Evolutionary conservation across 1,284 basidiomycete genomes (phyloP), one percentile per base, ranked within the genome.

Genomic region (Ganoderma lucidum): DNA sequence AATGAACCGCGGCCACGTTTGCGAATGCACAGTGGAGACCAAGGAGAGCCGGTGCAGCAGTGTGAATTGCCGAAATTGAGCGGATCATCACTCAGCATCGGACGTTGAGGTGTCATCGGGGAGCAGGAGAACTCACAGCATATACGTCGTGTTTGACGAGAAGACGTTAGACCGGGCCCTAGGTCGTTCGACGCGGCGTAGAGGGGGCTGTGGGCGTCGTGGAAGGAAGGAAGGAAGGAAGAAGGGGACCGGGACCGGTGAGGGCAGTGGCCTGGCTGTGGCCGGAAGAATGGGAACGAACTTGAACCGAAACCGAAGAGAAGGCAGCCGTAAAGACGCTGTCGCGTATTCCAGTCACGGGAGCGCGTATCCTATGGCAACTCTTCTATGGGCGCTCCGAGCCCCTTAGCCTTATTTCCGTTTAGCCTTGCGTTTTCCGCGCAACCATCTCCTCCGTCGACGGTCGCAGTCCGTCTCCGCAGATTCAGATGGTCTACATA

Each of bases 361-460:
- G 71, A 63, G 62, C 71, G 71, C 65, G 71, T 70, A 66, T 67
- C 59, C 64, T 55, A 70, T 72, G 61, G 69, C 69, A 70, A 73
- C 71, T 59, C 67, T 64, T 23, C 39, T 62, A 19, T 35, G 44
- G 32, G 60, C 70, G 66, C 61, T 63, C 66, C 63, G 69, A 32
- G 28, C 15, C 15, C 30, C 17, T 55, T 30, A 55, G 45, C 45
- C 8, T 48, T 30, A 30, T 30, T 55, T 32, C 28, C 28, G 28
- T 55, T 48, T 32, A 61, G 35, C 55, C 23, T 64, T 59, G 23
- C 39, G 39, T 41, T 41, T 41, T 41, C 39, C 39, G 39, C 12
- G 39, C 39, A 0, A 41, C 39, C 39, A 41, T 35, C 35, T 35
- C 35, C 35, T 35, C 35, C 23, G 23, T 23, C 23, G 23, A 23